phyloP scores from a whole-genome alignment of 768 basidiomycete species.

The Paxillus rubicundulus region DNA sequence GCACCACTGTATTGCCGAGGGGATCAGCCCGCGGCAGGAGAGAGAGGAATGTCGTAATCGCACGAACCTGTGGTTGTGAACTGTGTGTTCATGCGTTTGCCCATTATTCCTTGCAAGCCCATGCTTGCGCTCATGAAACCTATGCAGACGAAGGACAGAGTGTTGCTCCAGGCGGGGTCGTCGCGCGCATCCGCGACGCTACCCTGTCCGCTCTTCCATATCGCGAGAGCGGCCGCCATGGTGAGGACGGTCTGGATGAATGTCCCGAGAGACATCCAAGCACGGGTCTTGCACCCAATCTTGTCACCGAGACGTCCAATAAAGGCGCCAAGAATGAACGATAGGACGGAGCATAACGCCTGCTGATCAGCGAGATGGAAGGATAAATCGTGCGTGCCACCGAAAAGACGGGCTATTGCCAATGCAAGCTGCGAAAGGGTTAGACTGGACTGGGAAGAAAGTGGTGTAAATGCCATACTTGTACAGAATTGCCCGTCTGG shows the following conservation, averaged over 20 bases:
- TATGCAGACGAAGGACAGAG: slow-evolving; percentile 63
- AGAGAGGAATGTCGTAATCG: no score
- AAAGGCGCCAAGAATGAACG: slow-evolving; percentile 77
- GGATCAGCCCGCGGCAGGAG: not conserved
- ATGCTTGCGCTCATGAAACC: slow-evolving; percentile 75
- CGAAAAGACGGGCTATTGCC: slow-evolving; percentile 80
- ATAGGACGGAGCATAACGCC: slow-evolving; percentile 73
- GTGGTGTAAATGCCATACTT: slow-evolving; percentile 36
- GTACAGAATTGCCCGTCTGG: slow-evolving; percentile 76
- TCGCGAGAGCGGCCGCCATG: slow-evolving; percentile 65
- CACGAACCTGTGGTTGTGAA: slow-evolving; percentile 72
- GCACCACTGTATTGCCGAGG: slow-evolving; percentile 50
- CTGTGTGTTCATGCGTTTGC: slow-evolving; percentile 75
- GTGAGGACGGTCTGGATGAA: slow-evolving; percentile 74
- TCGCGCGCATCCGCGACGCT: slow-evolving; percentile 54
- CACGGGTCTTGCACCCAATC: slow-evolving; percentile 67
- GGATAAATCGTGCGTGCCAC: slow-evolving; percentile 44
- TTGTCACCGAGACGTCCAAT: slow-evolving; percentile 82
- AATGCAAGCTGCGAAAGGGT: slow-evolving; percentile 56
- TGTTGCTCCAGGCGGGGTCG: slow-evolving; percentile 68
- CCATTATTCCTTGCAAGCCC: slow-evolving; percentile 85
- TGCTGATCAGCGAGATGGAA: slow-evolving; percentile 85
- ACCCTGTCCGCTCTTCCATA: slow-evolving; percentile 66
- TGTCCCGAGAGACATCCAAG: slow-evolving; percentile 72
- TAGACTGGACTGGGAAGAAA: not conserved